Base-by-base conservation (phyloP, 2,329 filamentous ascomycete species). In the Xylaria sp. region DNA sequence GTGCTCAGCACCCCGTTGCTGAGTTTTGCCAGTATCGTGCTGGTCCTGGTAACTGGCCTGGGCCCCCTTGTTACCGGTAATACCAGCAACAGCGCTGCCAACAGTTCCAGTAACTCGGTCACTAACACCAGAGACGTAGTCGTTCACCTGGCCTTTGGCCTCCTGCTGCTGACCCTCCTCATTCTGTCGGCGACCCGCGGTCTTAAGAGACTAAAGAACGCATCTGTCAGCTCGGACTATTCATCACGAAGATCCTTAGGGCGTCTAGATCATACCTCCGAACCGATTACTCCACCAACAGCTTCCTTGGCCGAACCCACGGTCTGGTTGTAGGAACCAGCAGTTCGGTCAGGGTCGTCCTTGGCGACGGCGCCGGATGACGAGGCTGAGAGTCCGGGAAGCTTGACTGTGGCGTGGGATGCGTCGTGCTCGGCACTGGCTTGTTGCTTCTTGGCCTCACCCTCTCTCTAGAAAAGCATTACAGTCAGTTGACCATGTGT, bases 301-400 rank as follows among this genome's bases (percentile, higher is more conserved):
- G 90, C 84, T 80, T 98, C 93, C 85, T 98, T 98, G 52, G 90
- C 90, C 0, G 91, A 88, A 62, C 94, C 95, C n/a, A 94, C 78
- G 5, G 94, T 97, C 83, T 98, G 94, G 84, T 97, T 93, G 90
- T 92, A 97, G 20, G 87, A 86, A 52, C 95, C 94, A 20, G 88
- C 79, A 25, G 86, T 83, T 73, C 94, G 92, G 79, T 95, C 85
- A 12, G 90, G 84, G 81, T 93, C 85, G 81, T 97, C 93, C 74
- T 88, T 86, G 71, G 90, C 87, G 58, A 92, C 84, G 44, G 90
- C 91, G 57, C 93, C 93, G 0, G 89, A 88, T 60, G 90, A 84
- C 12, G 91, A 91, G 67, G 92, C 86, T 28, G 90, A 89, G 78
- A 90, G 84, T 69, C 91, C 90, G 4, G 92, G 94, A n/a, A 91